Evolutionary conservation across 805 yeast species (phyloP).

Genomic region (Cephaloascus albidus): DNA sequence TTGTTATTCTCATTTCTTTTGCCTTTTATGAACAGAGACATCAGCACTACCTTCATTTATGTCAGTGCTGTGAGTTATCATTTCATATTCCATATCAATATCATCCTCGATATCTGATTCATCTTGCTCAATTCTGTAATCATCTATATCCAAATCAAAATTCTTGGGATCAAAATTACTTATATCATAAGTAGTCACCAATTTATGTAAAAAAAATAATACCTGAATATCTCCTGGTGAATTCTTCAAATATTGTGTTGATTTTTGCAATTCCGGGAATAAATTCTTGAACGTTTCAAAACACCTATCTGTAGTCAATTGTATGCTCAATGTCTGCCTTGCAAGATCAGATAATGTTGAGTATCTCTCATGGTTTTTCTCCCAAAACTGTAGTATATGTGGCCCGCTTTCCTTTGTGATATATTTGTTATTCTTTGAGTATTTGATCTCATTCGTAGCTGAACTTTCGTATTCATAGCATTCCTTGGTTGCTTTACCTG

Average conservation of each 20-base stretch:
- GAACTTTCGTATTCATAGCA: constrained; percentile 15
- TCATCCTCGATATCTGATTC: background rate
- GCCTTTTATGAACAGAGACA: background rate
- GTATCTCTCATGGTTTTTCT: constrained; percentile 6
- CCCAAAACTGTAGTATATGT: constrained; percentile 12
- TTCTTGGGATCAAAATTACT: constrained; percentile 8
- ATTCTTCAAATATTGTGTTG: constrained; percentile 3
- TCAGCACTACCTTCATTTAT: background rate
- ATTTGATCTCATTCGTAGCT: constrained; percentile 8
- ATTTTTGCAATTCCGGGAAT: constrained; percentile 5
- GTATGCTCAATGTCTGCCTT: constrained; percentile 8
- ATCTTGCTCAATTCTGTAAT: constrained; percentile 2
- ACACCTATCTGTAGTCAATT: constrained; percentile 8
- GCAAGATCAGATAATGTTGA: constrained; percentile 9
- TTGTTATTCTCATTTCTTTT: background rate
- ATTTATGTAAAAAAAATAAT: constrained; percentile 9
- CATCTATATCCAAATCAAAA: constrained; percentile 9
- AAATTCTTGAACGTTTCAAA: constrained; percentile 7
- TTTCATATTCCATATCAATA: background rate
- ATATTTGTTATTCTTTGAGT: constrained; percentile 3
- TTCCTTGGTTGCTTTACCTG: constrained; percentile 16
- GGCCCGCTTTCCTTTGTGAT: constrained; percentile 9
- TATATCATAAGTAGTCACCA: constrained; percentile 8
- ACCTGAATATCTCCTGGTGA: constrained; percentile 7
- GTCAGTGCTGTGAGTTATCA: background rate